phyloP scores from a whole-genome alignment of 2,329 filamentous ascomycete genomes.

The Huntiella savannae region DNA sequence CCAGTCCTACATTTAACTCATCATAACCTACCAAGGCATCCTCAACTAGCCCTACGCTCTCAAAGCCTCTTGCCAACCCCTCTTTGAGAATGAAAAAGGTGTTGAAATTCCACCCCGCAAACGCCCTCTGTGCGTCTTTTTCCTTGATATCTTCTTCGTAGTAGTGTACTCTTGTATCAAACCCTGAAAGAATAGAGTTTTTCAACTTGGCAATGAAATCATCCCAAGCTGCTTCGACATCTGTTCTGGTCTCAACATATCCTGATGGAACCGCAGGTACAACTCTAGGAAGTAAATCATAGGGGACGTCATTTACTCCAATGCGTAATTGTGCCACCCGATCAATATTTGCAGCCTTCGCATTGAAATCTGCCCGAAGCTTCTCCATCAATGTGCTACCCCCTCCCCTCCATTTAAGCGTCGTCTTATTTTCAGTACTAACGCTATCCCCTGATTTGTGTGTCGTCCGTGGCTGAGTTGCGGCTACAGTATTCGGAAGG shows the following conservation, averaged over 20 bases:
- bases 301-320: constrained; percentile 47
- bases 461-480: constrained; percentile 53
- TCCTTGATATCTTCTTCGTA: constrained; percentile 97
- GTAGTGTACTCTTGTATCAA: constrained; percentile 75
- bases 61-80: constrained; percentile 79
- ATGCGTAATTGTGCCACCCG: constrained; percentile 74
- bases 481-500: constrained; percentile 64
- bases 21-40: constrained; percentile 91
- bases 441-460: constrained; percentile 32
- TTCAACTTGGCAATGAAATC: constrained; percentile 79
- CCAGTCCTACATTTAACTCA: constrained; percentile 73
- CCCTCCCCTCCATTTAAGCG: constrained; percentile 59
- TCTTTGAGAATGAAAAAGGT: constrained; percentile 98
- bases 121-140: constrained; percentile 64
- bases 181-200: constrained; percentile 67
- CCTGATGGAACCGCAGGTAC: constrained; percentile 43
- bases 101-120: constrained; percentile 98
- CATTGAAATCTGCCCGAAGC: constrained; percentile 75
- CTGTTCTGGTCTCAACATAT: constrained; percentile 53
- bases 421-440: constrained; percentile 38
- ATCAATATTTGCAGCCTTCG: constrained; percentile 47
- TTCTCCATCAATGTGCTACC: constrained; percentile 78
- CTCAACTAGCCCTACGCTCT: constrained; percentile 87
- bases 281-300: constrained; percentile 42
- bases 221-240: constrained; percentile 63